Conservation (phyloP, 257 asterid genomes). For the Fraxinus pennsylvanica region DNA sequence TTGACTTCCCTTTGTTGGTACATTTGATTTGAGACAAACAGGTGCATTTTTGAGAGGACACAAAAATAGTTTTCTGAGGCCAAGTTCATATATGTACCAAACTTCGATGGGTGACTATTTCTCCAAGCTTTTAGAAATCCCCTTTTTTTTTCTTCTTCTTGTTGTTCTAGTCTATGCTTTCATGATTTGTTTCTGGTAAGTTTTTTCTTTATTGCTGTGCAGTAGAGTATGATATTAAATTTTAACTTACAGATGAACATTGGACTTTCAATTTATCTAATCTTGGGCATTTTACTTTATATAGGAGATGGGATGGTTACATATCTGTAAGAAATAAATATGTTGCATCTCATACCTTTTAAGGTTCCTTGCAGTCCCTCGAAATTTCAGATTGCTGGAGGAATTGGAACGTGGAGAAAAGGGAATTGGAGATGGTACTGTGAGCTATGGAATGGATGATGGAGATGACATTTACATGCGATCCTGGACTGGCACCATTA, state of each 20-base stretch:
- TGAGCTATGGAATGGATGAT: slow-evolving; percentile 63
- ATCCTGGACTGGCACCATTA: slow-evolving; percentile 53
- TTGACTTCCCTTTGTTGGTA: neutral
- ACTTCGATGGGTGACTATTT: neutral
- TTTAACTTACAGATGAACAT: neutral
- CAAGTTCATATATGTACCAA: neutral
- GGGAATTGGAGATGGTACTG: slow-evolving; percentile 63
- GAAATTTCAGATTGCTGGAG: slow-evolving; percentile 61
- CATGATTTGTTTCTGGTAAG: neutral
- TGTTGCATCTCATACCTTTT: slow-evolving; percentile 21
- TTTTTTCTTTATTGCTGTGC: neutral
- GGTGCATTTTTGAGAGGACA: neutral
- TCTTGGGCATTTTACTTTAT: neutral
- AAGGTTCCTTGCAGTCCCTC: slow-evolving; percentile 47
- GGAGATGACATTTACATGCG: slow-evolving; percentile 62
- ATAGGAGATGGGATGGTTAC: neutral
- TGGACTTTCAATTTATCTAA: neutral
- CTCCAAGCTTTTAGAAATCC: neutral
- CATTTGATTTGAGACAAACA: neutral
- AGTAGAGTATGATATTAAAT: too few relatives aligned
- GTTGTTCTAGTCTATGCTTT: too few relatives aligned
- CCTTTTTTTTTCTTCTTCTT: too few relatives aligned
- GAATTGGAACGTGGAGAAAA: slow-evolving; percentile 66
- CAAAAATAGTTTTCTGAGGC: neutral
- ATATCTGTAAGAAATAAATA: neutral